phyloP scores from a whole-genome alignment of 2,329 filamentous ascomycete genomes.

The Elsinoe ampelina region DNA sequence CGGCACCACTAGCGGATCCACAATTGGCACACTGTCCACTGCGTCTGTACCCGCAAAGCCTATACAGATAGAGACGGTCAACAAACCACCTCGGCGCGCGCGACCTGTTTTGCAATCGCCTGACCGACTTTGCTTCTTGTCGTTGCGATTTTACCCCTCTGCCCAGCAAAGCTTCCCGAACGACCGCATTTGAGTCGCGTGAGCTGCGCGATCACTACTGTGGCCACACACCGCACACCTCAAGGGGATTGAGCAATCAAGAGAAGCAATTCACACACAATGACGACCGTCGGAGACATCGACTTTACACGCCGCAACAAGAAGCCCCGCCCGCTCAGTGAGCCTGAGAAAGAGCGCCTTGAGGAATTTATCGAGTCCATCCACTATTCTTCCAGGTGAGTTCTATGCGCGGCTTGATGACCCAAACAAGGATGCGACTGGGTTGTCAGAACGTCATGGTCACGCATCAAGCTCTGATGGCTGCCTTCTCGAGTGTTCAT shows the following conservation, averaged over 20 bases:
- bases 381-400: conserved; percentile 86
- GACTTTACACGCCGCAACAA: conserved; percentile 81
- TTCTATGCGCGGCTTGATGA: conserved; percentile 1
- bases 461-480: too few species aligned
- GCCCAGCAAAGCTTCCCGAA: neutral
- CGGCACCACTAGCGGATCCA: neutral
- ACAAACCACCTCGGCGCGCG: neutral
- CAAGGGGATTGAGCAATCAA: neutral
- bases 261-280: conserved; percentile 7
- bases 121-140: neutral
- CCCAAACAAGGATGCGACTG: neutral
- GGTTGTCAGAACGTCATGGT: too few species aligned
- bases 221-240: neutral
- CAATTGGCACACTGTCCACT: neutral
- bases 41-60: conserved; percentile 6
- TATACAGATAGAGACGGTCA: conserved; percentile 1
- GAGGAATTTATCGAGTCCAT: conserved; percentile 91
- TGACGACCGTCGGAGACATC: conserved; percentile 46
- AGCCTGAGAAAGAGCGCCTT: conserved; percentile 70
- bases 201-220: neutral
- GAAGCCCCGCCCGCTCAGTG: conserved; percentile 67
- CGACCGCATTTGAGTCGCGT: neutral
- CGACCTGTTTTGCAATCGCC: neutral
- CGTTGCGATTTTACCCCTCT: neutral
- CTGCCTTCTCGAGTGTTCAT: too few species aligned